phyloP scores from a whole-genome alignment of 352 stramenopile genomes.

The Globisporangium paroecandrum region DNA sequence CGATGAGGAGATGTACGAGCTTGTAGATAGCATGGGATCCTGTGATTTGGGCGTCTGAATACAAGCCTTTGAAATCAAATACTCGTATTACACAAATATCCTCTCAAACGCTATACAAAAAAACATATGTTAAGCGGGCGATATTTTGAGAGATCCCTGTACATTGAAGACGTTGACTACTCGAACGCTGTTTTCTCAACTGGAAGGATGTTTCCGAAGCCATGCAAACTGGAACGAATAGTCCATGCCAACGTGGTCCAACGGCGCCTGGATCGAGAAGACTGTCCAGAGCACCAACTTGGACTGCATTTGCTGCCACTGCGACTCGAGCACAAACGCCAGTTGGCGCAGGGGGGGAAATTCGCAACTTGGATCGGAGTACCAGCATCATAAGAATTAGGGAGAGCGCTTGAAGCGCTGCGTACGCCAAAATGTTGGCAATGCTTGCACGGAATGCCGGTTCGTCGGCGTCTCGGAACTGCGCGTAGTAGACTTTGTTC shows the following conservation, averaged over 20 bases:
- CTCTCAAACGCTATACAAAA: too few species aligned
- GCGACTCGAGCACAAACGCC: constrained; percentile 10
- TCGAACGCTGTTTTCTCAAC: too few species aligned
- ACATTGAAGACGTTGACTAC: too few species aligned
- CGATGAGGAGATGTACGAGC: too few species aligned
- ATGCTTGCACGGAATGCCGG: background rate
- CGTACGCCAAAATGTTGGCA: constrained; percentile 1
- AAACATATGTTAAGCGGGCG: too few species aligned
- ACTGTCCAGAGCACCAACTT: constrained; percentile 12
- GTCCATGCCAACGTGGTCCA: constrained; percentile 8
- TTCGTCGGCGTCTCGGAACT: constrained; percentile 2
- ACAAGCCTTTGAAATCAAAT: too few species aligned
- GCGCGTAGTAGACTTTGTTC: constrained; percentile 9
- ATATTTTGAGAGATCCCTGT: too few species aligned
- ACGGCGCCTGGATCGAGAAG: constrained; percentile 2
- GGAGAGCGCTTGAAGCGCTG: background rate
- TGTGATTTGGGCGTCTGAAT: too few species aligned
- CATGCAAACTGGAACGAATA: constrained; percentile 10
- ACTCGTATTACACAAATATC: too few species aligned
- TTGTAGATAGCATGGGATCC: too few species aligned
- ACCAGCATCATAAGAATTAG: background rate
- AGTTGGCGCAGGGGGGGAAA: background rate
- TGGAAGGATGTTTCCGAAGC: background rate
- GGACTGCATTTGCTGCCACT: constrained; percentile 7
- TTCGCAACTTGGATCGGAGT: background rate